phyloP scores from a whole-genome alignment of 129 eudicot species.

The Apium graveolens region DNA sequence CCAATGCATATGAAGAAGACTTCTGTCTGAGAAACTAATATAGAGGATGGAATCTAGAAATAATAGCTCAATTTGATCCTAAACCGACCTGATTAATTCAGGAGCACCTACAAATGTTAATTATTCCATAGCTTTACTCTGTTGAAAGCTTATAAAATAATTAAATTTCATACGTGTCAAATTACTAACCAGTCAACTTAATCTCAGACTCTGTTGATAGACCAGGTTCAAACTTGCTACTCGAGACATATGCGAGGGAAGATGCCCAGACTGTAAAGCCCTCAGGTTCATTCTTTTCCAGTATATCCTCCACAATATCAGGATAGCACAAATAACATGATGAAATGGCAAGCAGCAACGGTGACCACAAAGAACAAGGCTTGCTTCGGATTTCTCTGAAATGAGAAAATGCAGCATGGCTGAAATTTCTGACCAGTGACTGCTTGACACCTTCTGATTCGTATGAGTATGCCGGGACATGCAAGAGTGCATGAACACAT shows the following conservation, averaged over 20 bases:
- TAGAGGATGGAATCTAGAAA: background rate
- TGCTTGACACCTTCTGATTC: slow-evolving; percentile 44
- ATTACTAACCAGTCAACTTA: slow-evolving; percentile 50
- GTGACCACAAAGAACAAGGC: slow-evolving; percentile 63
- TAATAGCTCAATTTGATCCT: background rate
- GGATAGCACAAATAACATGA: slow-evolving; percentile 63
- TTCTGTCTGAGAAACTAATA: background rate
- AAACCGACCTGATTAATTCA: background rate
- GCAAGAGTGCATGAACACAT: slow-evolving; percentile 49
- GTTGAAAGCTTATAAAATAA: background rate
- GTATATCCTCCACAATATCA: slow-evolving; percentile 36
- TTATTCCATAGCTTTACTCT: background rate
- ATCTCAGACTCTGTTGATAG: slow-evolving; percentile 48
- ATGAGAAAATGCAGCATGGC: slow-evolving; percentile 49
- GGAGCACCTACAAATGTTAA: background rate
- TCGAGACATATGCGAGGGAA: slow-evolving; percentile 39
- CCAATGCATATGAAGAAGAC: slow-evolving; percentile 6
- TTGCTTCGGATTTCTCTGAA: slow-evolving; percentile 38
- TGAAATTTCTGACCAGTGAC: slow-evolving; percentile 33
- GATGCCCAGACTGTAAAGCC: slow-evolving; percentile 50
- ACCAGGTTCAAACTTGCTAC: slow-evolving; percentile 45
- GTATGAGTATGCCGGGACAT: slow-evolving; percentile 28
- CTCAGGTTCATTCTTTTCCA: slow-evolving; percentile 42
- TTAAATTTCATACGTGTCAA: background rate
- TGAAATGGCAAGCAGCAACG: slow-evolving; percentile 55